Base-by-base conservation (phyloP, 768 basidiomycete genomes). In the Tremella fuciformis region DNA sequence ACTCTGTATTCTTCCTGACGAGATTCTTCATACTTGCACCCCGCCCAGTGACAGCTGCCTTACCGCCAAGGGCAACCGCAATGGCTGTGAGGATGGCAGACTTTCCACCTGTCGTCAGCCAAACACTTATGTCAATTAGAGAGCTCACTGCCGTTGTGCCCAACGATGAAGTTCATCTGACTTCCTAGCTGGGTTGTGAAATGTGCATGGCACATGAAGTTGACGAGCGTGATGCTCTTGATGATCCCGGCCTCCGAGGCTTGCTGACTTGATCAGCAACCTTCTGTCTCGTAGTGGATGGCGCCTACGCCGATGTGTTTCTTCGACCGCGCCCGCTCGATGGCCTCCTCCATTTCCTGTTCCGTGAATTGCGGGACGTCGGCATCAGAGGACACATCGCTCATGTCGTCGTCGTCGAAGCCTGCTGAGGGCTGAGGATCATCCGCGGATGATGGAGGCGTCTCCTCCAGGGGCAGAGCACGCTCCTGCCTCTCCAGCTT, bases 141-240 rank as follows among this genome's bases (percentile, higher is more conserved):
- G 24, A 24, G 83, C 89, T 62, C 70, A 90, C 91, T 94, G 78
- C 91, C 91, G 75, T 96, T 96, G 66, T 91, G 88, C 13, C 91
- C 91, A 39, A 94, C 94, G 66, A 99, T 89, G 71, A 98, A 98
- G 78, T 98, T 99, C 71, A 99, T 89, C 76, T 93, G 90, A 8
- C 88, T 87, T 0, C 91, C 91, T 63, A 98, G 91, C 1, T 83
- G 82, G 77, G 96, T 89, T 0, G 82, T 85, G 46, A 92, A 81
- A 76, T 82, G 86, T 74, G 85, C 83, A 78, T 98, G 93, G 76
- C 92, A 96, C 92, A 98, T 94, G 79, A 98, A 98, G 71, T 97
- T 87, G 70, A 85, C 82, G 84, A 78, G 56, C 21, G 58, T 54
- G 53, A 76, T 64, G 3, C 82, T 81, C 66, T 90, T 87, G 60